Evolutionary conservation across 495 filamentous ascomycete genomes (phyloP).

Genomic region (Annulohypoxylon bovei): DNA sequence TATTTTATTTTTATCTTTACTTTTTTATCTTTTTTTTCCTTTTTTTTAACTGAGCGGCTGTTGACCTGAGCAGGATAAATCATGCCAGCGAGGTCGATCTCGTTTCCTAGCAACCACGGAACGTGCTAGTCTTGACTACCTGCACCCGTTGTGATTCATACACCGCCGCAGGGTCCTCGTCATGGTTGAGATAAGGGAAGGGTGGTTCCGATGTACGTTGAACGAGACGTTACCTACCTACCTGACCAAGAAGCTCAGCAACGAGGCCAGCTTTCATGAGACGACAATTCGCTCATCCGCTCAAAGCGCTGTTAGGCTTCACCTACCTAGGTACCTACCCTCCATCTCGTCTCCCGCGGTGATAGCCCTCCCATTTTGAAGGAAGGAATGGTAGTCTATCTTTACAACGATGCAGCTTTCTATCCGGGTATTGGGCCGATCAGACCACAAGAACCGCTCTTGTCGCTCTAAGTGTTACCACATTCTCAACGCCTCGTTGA

Average conservation of each 20-base stretch:
- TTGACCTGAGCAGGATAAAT: conserved; percentile 1
- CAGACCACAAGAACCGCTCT: conserved; percentile 3
- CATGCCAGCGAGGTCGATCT: conserved; percentile 14
- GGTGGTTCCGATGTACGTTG: conserved; percentile 12
- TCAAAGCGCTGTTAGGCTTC: conserved; percentile 12
- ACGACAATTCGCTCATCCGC: conserved; percentile 8
- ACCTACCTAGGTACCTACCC: conserved; percentile 15
- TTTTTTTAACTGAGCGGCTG: conserved; percentile 8
- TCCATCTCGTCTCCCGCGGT: conserved; percentile 30
- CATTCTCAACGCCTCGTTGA: conserved; percentile 21
- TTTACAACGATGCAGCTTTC: conserved; percentile 25
- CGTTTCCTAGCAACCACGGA: conserved; percentile 8
- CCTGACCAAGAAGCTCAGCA: background rate
- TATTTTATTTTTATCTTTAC: background rate
- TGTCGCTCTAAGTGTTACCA: conserved; percentile 23
- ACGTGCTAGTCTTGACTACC: background rate
- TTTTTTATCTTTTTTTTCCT: background rate
- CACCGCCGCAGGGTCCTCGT: background rate
- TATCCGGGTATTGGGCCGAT: conserved; percentile 29
- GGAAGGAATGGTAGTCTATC: conserved; percentile 20
- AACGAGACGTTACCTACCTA: conserved; percentile 24
- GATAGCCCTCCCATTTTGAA: conserved; percentile 19
- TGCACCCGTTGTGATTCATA: conserved; percentile 5
- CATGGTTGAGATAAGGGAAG: conserved; percentile 4
- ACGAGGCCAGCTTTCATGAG: background rate